These are phyloP conservation scores for Pichia inconspicua DNA, from an alignment of 1,139 yeast species.

Conservation along the genomic window DNA sequence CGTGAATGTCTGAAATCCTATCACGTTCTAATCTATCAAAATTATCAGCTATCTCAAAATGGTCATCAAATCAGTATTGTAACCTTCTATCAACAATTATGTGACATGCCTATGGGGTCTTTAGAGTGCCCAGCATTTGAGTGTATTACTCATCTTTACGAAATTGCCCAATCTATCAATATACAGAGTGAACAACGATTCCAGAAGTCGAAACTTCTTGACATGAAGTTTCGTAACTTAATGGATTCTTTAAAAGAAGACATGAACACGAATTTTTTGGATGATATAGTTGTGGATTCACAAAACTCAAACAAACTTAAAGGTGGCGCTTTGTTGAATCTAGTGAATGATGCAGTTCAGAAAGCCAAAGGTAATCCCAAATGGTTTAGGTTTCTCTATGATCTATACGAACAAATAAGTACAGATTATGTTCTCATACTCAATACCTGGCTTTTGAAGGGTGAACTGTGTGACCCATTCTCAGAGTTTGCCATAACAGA, in stretches of 20 bases:
- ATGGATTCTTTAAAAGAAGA: conserved; percentile 38
- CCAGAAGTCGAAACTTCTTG: conserved; percentile 24
- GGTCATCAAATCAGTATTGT: conserved; percentile 37
- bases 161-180: conserved; percentile 42
- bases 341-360: conserved; percentile 52
- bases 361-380: conserved; percentile 59
- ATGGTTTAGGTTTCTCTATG: conserved; percentile 44
- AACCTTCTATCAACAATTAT: conserved; percentile 37
- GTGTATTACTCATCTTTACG: conserved; percentile 51
- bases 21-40: background rate
- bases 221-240: conserved; percentile 32
- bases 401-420: conserved; percentile 53
- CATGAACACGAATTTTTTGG: conserved; percentile 36
- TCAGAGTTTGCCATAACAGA: conserved; percentile 73
- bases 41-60: background rate
- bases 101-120: background rate
- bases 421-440: conserved; percentile 60
- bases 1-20: conserved; percentile 38
- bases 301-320: conserved; percentile 50
- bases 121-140: conserved; percentile 26
- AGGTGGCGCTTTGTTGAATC: conserved; percentile 59
- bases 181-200: conserved; percentile 31
- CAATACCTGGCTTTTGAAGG: conserved; percentile 70
- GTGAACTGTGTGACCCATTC: conserved; percentile 69
- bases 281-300: conserved; percentile 42